A percentile compares a stretch with the other conserved stretches of the same genome.
Conservation (phyloP, 225 moss, liverwort and hornwort species). For the Sphagnum tenellum region DNA sequence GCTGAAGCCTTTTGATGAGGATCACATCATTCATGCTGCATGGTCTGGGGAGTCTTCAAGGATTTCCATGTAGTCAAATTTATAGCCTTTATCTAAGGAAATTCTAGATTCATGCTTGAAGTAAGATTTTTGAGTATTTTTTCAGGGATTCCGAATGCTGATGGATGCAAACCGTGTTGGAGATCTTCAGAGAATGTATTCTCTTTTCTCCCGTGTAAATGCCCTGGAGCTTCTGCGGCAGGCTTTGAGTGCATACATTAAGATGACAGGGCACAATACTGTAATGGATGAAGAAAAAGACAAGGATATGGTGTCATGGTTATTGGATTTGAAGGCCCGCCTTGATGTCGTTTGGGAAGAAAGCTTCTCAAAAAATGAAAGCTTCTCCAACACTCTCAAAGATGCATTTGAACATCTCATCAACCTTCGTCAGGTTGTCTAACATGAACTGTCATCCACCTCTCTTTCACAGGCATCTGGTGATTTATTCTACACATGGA, state of each 20-base stretch:
- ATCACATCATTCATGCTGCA: too few relatives aligned
- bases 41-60: too few relatives aligned
- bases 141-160: conserved; percentile 84
- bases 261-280: conserved; percentile 75
- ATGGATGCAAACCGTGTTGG: conserved; percentile 94
- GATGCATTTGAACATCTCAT: conserved; percentile 98
- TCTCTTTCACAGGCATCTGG: too few relatives aligned
- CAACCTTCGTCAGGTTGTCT: conserved; percentile 80
- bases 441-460: too few relatives aligned
- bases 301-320: conserved; percentile 92
- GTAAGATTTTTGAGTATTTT: background rate
- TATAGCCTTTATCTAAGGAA: too few relatives aligned
- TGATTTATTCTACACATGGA: too few relatives aligned
- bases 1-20: too few relatives aligned
- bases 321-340: conserved; percentile 90
- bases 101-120: too few relatives aligned
- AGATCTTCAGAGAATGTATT: conserved; percentile 90
- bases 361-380: conserved; percentile 87
- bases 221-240: conserved; percentile 73
- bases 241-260: conserved; percentile 77
- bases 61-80: too few relatives aligned
- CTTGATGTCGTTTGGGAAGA: conserved; percentile 94
- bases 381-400: conserved; percentile 87
- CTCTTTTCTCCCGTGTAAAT: conserved; percentile 73
- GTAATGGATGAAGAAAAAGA: conserved; percentile 99